phyloP scores from a whole-genome alignment of 257 asterid genomes.

The Capsicum pubescens region DNA sequence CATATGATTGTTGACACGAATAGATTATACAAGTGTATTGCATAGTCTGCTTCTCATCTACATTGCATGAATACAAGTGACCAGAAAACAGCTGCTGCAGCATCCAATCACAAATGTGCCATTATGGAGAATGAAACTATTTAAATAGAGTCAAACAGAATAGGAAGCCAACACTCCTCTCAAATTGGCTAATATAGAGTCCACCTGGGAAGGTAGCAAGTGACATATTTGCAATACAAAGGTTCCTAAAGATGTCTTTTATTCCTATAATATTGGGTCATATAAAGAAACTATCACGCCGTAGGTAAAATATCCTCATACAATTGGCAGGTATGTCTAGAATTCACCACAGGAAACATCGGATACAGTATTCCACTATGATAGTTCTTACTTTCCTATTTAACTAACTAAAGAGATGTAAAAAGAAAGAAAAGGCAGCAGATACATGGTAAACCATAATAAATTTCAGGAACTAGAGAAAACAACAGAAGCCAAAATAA shows the following conservation, averaged over 20 bases:
- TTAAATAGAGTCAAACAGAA: background rate
- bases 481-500: background rate
- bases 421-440: background rate
- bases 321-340: background rate
- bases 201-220: background rate
- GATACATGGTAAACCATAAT: background rate
- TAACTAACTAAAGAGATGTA: background rate
- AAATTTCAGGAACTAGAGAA: background rate
- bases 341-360: background rate
- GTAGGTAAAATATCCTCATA: background rate
- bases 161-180: background rate
- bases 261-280: background rate
- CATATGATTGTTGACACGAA: background rate
- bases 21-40: background rate
- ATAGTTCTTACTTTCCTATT: background rate
- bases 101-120: background rate
- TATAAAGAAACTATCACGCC: background rate
- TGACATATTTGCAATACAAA: background rate
- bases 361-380: background rate
- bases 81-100: background rate
- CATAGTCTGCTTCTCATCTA: background rate
- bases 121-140: background rate
- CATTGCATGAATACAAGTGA: background rate
- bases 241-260: background rate
- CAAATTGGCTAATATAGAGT: background rate